Evolutionary conservation across 257 asterid species (phyloP).

Genomic region (Asclepias syriaca): DNA sequence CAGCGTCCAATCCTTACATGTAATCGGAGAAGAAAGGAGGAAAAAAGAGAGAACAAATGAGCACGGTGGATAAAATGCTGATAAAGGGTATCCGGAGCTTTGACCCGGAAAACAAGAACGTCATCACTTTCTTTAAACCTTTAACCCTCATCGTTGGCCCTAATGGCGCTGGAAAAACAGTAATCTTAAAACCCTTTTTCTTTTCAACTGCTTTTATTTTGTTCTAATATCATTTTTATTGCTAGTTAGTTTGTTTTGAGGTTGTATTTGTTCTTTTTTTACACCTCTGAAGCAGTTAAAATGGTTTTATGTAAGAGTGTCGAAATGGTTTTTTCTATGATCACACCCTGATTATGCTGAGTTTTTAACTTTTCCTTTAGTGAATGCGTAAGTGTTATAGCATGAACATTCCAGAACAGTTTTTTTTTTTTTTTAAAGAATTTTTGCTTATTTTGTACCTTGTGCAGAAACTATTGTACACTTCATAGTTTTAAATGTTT

Average conservation of each 20-base stretch:
- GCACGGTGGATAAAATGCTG: constrained; percentile 95
- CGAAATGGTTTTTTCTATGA: not conserved
- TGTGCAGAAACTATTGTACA: not conserved
- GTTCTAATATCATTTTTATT: not conserved
- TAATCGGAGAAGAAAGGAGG: not conserved
- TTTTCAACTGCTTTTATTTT: constrained; percentile 1
- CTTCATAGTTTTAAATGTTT: not conserved
- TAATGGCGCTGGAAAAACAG: constrained; percentile 98
- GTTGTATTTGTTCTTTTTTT: too few species aligned
- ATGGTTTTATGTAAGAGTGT: not conserved
- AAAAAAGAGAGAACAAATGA: constrained; percentile 42
- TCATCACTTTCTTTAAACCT: constrained; percentile 86
- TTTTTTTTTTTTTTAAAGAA: not conserved
- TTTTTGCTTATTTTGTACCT: not conserved
- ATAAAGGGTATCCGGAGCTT: constrained; percentile 99
- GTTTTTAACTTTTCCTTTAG: not conserved
- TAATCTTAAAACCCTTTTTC: constrained; percentile 21
- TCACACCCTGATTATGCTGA: not conserved
- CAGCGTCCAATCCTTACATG: not conserved
- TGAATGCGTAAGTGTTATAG: not conserved
- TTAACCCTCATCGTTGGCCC: constrained; percentile 94
- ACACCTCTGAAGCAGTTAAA: too few species aligned
- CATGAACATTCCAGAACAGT: not conserved
- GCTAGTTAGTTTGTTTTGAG: not conserved
- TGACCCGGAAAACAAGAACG: constrained; percentile 97